A percentile compares a stretch with the other conserved stretches of the same genome.
Conservation (phyloP, 2,329 filamentous ascomycete species). For the Trichoderma atroviride region DNA sequence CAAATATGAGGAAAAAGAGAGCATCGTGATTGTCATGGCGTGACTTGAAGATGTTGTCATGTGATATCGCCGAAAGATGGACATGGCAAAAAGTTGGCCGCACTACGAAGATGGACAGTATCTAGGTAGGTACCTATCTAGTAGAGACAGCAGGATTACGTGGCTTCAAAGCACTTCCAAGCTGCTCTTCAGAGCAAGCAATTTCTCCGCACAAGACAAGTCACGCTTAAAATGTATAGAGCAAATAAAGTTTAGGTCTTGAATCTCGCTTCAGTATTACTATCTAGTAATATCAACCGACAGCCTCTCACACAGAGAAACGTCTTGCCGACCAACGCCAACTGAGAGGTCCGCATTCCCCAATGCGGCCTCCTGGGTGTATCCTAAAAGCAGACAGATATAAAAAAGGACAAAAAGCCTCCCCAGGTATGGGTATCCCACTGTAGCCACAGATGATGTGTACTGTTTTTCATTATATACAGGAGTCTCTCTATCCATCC, state of each 20-base stretch:
- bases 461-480: constrained; percentile 27
- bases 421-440: not conserved
- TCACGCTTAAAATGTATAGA: not conserved
- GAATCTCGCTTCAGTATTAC: constrained; percentile 9
- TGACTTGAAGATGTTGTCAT: not conserved
- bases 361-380: constrained; percentile 31
- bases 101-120: too few relatives aligned
- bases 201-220: not conserved
- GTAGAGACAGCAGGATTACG: not conserved
- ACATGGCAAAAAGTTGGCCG: not conserved
- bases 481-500: constrained; percentile 4
- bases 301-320: not conserved
- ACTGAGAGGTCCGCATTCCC: constrained; percentile 26
- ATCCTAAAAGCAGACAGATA: constrained; percentile 35
- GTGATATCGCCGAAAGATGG: not conserved
- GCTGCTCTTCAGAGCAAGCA: not conserved
- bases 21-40: not conserved
- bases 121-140: too few relatives aligned
- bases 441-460: constrained; percentile 11
- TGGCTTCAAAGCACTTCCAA: not conserved
- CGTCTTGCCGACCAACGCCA: constrained; percentile 25
- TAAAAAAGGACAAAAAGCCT: constrained; percentile 2
- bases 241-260: not conserved
- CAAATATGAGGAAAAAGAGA: not conserved
- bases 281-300: constrained; percentile 17